These are phyloP conservation scores for Inonotus hispidus DNA, from an alignment of 1,284 basidiomycete species.

Conservation along the genomic window DNA sequence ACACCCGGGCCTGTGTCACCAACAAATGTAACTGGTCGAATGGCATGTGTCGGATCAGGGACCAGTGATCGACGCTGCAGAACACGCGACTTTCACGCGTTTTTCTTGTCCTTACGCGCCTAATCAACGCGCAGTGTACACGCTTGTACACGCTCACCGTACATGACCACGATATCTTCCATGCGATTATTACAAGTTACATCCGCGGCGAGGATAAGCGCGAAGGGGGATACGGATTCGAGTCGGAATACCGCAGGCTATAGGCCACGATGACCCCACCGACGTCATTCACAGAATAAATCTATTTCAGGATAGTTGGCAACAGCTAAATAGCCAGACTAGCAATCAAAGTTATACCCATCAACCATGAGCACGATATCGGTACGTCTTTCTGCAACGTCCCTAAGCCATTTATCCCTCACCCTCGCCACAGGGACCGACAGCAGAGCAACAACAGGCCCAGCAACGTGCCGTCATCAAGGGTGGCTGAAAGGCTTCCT, in stretches of 20 bases:
- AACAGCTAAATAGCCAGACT: neutral
- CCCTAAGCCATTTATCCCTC: neutral
- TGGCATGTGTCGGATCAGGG: neutral
- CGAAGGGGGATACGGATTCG: neutral
- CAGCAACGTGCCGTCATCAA: conserved; percentile 50
- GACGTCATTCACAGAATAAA: neutral
- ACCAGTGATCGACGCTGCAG: neutral
- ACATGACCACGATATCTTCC: neutral
- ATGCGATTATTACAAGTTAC: too few relatives aligned
- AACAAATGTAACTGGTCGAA: neutral
- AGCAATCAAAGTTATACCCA: too few relatives aligned
- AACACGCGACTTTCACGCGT: neutral
- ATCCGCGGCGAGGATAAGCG: neutral
- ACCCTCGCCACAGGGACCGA: neutral
- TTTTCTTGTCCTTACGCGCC: neutral
- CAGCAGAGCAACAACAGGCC: conserved; percentile 28
- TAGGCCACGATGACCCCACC: neutral
- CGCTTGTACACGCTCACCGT: neutral
- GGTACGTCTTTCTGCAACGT: neutral
- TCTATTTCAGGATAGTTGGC: neutral
- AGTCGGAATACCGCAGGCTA: neutral
- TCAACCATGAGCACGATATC: neutral
- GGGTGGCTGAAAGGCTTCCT: conserved; percentile 63
- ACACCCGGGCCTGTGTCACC: neutral
- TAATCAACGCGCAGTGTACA: neutral